Conservation (phyloP, 495 filamentous ascomycete species). For the Sphaerosporella brunnea region DNA sequence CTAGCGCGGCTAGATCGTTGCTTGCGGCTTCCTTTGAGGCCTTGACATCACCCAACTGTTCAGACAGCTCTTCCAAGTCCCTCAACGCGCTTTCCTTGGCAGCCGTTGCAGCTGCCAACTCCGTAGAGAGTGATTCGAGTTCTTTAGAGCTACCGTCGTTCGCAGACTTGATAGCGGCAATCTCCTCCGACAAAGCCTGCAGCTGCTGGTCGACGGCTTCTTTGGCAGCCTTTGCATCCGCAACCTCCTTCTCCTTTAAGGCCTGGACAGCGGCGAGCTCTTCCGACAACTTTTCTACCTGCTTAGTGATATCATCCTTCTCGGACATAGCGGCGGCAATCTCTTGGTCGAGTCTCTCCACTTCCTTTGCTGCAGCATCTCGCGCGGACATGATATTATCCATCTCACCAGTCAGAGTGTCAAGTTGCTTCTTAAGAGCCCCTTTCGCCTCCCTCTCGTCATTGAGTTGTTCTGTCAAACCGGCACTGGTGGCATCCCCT, state of each 20-base stretch:
- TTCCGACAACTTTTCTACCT: slow-evolving; percentile 28
- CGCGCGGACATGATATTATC: slow-evolving; percentile 1
- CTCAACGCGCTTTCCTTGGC: slow-evolving; percentile 6
- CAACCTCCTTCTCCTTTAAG: slow-evolving; percentile 11
- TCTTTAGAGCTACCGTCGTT: neutral
- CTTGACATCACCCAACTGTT: slow-evolving; percentile 11
- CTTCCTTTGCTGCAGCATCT: slow-evolving; percentile 11
- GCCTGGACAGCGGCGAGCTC: slow-evolving; percentile 28
- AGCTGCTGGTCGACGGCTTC: slow-evolving; percentile 29
- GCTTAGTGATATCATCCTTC: slow-evolving; percentile 25
- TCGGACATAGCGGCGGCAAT: slow-evolving; percentile 29
- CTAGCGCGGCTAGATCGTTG: slow-evolving; percentile 5
- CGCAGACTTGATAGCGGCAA: neutral
- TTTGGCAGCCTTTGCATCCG: slow-evolving; percentile 25
- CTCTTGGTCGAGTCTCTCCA: slow-evolving; percentile 16
- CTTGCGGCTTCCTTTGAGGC: slow-evolving; percentile 7
- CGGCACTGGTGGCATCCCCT: slow-evolving; percentile 8
- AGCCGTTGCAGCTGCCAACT: neutral
- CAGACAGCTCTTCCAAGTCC: slow-evolving; percentile 10
- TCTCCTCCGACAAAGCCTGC: slow-evolving; percentile 2
- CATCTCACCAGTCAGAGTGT: slow-evolving; percentile 1
- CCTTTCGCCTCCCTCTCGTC: slow-evolving; percentile 5
- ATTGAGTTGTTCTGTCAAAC: slow-evolving; percentile 3
- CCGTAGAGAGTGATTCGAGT: neutral
- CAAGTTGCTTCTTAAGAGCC: slow-evolving; percentile 7